phyloP scores from a whole-genome alignment of 164 flowering plant species.

The Platanus orientalis region DNA sequence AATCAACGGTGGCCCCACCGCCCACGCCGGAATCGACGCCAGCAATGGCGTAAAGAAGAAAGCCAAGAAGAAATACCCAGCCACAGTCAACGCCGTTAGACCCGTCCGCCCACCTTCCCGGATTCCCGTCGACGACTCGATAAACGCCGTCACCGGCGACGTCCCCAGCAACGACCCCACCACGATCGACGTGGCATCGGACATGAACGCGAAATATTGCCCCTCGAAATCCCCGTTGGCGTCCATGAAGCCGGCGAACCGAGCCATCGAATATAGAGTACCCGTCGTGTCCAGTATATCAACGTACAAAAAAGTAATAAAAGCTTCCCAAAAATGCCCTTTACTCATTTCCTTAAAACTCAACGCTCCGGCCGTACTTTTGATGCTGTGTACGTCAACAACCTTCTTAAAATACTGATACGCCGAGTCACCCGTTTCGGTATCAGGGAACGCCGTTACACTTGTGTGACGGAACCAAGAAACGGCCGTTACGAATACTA shows the following conservation, averaged over 20 bases:
- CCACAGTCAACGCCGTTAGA: conserved; percentile 74
- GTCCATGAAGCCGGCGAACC: conserved; percentile 70
- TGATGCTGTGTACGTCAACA: conserved; percentile 64
- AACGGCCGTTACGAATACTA: conserved; percentile 77
- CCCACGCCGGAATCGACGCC: conserved; percentile 95
- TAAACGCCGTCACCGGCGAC: conserved; percentile 79
- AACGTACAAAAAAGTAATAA: conserved; percentile 79
- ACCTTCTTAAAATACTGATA: conserved; percentile 65
- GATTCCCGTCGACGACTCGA: conserved; percentile 88
- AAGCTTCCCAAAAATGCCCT: conserved; percentile 73
- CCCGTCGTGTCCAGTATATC: conserved; percentile 89
- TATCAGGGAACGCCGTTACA: conserved; percentile 76
- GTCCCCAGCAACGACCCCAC: conserved; percentile 87
- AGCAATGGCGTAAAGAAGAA: conserved; percentile 82
- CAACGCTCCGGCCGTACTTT: conserved; percentile 75
- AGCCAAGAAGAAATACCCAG: conserved; percentile 60
- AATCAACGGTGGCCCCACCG: conserved; percentile 90
- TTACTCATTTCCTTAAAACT: conserved; percentile 47
- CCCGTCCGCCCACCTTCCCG: conserved; percentile 95
- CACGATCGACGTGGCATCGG: conserved; percentile 72
- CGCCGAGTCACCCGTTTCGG: conserved; percentile 48
- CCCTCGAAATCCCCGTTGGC: conserved; percentile 74
- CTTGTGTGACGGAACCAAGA: conserved; percentile 84
- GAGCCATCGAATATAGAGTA: conserved; percentile 79
- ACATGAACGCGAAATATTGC: conserved; percentile 92